phyloP scores from a whole-genome alignment of 495 filamentous ascomycete species.

The Penicillium simplicissimum region DNA sequence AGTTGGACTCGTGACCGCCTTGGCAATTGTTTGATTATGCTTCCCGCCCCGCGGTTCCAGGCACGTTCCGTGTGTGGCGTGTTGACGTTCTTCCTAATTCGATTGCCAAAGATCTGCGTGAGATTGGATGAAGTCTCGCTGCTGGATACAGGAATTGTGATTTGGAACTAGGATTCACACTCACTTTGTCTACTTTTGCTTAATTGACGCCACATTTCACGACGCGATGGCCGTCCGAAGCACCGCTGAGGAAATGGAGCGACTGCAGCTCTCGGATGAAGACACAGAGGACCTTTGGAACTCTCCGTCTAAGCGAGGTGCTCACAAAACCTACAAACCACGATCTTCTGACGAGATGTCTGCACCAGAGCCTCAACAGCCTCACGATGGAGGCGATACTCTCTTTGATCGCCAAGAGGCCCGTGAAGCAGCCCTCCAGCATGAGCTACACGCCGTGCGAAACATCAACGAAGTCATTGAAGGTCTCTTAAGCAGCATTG shows the following conservation, averaged over 20 bases:
- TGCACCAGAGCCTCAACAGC: conserved; percentile 33
- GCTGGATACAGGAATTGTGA: neutral
- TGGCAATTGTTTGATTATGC: conserved; percentile 10
- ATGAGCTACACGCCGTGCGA: conserved; percentile 78
- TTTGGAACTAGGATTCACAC: neutral
- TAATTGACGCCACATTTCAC: neutral
- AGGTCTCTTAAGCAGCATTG: conserved; percentile 74
- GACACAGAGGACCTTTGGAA: conserved; percentile 72
- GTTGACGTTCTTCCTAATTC: conserved; percentile 21
- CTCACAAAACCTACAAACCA: conserved; percentile 23
- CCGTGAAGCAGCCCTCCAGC: conserved; percentile 69
- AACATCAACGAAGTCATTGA: conserved; percentile 88
- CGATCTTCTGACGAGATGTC: conserved; percentile 36
- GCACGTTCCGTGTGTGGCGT: conserved; percentile 14
- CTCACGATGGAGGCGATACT: conserved; percentile 50
- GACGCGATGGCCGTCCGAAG: conserved; percentile 37
- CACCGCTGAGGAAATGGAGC: conserved; percentile 48
- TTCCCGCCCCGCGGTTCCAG: conserved; percentile 20
- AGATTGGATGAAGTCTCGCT: neutral
- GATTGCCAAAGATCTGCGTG: conserved; percentile 6
- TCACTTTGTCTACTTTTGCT: neutral
- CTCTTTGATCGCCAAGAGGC: conserved; percentile 67
- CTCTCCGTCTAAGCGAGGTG: conserved; percentile 59
- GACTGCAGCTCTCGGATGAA: conserved; percentile 59
- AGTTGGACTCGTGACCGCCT: conserved; percentile 18